Evolutionary conservation across 371 early-diverging fungal species (phyloP).

Genomic region (Massospora cicadina): DNA sequence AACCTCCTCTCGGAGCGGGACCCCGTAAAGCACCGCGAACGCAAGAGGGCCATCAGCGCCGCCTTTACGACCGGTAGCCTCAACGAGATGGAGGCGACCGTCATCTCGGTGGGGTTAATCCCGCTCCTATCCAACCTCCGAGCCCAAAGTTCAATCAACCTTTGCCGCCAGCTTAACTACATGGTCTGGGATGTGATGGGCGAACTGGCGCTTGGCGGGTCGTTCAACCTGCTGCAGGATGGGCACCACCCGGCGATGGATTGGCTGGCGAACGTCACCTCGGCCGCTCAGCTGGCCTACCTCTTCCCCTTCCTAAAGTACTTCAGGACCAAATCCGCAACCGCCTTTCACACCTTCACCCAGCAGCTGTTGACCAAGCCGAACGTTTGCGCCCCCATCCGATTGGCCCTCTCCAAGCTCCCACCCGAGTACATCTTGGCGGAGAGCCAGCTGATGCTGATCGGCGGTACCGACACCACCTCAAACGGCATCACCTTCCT

Average conservation of each 20-base stretch:
- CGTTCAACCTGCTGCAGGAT: background rate
- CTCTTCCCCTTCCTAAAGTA: background rate
- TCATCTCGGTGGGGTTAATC: background rate
- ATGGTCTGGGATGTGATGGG: slow-evolving; percentile 6
- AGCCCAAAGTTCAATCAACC: background rate
- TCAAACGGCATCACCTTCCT: background rate
- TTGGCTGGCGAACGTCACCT: background rate
- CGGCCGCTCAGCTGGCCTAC: background rate
- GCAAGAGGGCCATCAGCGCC: background rate
- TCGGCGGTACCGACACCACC: background rate
- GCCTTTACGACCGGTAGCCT: background rate
- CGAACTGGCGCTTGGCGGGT: background rate
- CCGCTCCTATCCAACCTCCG: background rate
- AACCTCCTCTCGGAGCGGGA: background rate
- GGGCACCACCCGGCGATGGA: background rate
- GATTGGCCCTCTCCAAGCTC: background rate
- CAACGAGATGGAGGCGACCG: background rate
- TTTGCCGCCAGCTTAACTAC: background rate
- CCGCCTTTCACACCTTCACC: background rate
- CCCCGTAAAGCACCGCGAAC: background rate
- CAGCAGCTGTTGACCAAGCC: background rate
- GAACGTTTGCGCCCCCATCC: background rate
- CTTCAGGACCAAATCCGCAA: background rate
- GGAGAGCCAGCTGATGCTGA: background rate
- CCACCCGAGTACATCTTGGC: background rate